Base-by-base conservation (phyloP, 352 stramenopile species). In the Phytophthora multivora region DNA sequence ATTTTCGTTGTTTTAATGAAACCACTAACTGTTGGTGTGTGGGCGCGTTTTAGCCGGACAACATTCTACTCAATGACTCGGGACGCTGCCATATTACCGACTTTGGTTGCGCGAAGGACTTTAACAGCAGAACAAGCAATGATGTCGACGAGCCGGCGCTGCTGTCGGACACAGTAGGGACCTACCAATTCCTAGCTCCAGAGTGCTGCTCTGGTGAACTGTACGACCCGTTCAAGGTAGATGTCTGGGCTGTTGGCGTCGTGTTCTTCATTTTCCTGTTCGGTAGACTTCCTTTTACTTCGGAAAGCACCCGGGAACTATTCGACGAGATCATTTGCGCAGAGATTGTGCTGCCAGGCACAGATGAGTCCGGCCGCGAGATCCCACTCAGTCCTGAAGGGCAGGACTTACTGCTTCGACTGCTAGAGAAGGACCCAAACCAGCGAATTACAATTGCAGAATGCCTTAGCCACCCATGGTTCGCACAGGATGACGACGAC, bases 101-200 rank as follows among this genome's bases (percentile, higher is more conserved):
- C 59, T 97, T 97, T 70, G 89, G 89, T 13, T 97, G 89, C 54
- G 89, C 90, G 11, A 79, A 87, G 57, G 49, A 33, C 0, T 66
- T 82, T 45, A 25, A 23, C n/a, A 36, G 19, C 30, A 15, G 7
- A 57, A 38, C 19, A 33, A 39, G 35, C 15, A 38, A 11, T 2
- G 30, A 30, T 16, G 42, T 2, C 12, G 12, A 19, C 25, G 63
- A 71, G 16, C 33, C 41, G 39, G 43, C 63, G 18, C 51, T 87
- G 6, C 52, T 96, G 25, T 85, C 77, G 5, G 82, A 96, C 43
- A 97, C 91, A 1, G 77, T 90, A 30, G 91, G 91, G 16, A 97
- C 91, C n/a, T 97, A 93, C 59, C 88, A 94, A 55, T 97, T 97
- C 50, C 51, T 96, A 4, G 82, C 88, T 4, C 90, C 91, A n/a